Base-by-base conservation (phyloP, 164 flowering plant genomes). In the Stephania yunnanensis region DNA sequence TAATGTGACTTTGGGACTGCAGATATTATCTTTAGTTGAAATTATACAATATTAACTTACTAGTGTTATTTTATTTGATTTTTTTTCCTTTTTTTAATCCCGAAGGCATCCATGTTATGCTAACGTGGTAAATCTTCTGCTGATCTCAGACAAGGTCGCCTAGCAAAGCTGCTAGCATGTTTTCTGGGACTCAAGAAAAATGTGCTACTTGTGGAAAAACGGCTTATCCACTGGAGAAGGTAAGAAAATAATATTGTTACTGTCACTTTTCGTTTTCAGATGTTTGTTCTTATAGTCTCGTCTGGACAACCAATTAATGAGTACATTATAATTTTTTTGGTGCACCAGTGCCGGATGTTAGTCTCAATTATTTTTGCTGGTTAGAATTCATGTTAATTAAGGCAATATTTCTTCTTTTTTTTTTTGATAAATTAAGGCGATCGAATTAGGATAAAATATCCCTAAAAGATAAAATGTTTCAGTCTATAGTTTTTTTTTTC, bases 201-300 rank as follows among this genome's bases (percentile, higher is more conserved):
- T 95, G 99, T 85, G 93, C 97, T 69, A 90, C 97, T 64, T 95
- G 99, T 83, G 92, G 94, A n/a, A 95, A 95, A 88, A 95, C 98
- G 11, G 98, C 92, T 68, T 95, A 95, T 81, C 99, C 99, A 29
- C 77, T 82, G 71, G 84, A 82, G 67, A 82, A 80, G 82, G 84
- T 82, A 55, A n/a, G 65, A 58, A 17, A 58, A 58, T 58, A n/a
- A 2, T 58, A 20, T 58, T 17, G 65, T 13, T 58, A 58, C 63
- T 13, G 63, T 1, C 65, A 58, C 65, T 58, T 58, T n/a, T 58
- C 7, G 7, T 58, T 19, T 58, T 58, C 65, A 58, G 7, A 17
- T n/a, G 65, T 19, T 10, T 58, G 64, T 15, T 58, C 19, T 58
- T 58, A 2, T 13, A 5, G 13, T 8, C 64, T 58, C 2, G 13